These are phyloP conservation scores for Rhodomyrtus tomentosa DNA, from an alignment of 345 rosid species.

Conservation along the genomic window DNA sequence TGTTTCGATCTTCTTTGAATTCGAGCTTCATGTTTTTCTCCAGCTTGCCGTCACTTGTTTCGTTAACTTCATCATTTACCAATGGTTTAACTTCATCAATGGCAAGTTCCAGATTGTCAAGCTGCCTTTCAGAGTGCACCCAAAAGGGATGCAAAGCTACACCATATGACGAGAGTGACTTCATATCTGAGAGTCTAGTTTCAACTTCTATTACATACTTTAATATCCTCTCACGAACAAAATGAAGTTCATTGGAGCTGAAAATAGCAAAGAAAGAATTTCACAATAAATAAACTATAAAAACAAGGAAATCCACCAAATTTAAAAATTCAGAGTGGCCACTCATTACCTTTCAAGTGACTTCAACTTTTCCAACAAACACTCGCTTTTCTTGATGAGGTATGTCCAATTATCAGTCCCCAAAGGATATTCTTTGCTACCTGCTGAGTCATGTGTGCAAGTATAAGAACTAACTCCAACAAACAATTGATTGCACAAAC, in stretches of 20 bases:
- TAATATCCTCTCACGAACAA: constrained; percentile 36
- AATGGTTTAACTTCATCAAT: constrained; percentile 59
- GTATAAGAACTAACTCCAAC: not conserved
- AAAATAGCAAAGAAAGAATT: constrained; percentile 1
- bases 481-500: constrained; percentile 7
- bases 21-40: constrained; percentile 14
- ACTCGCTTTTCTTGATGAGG: constrained; percentile 44
- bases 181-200: constrained; percentile 74
- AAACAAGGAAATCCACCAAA: not conserved
- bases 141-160: constrained; percentile 64
- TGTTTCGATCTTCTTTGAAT: constrained; percentile 14
- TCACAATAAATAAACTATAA: not conserved
- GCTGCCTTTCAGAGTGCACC: constrained; percentile 68
- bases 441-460: constrained; percentile 3
- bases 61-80: constrained; percentile 43
- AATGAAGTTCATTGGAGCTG: constrained; percentile 49
- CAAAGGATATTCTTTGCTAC: constrained; percentile 13
- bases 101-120: constrained; percentile 53
- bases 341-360: constrained; percentile 54
- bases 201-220: constrained; percentile 61
- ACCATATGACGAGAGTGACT: constrained; percentile 43
- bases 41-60: constrained; percentile 10
- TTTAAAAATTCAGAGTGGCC: not conserved
- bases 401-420: constrained; percentile 28
- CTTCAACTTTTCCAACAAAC: constrained; percentile 62